phyloP scores from a whole-genome alignment of 768 basidiomycete genomes.

The Hirschioporus abietinus region DNA sequence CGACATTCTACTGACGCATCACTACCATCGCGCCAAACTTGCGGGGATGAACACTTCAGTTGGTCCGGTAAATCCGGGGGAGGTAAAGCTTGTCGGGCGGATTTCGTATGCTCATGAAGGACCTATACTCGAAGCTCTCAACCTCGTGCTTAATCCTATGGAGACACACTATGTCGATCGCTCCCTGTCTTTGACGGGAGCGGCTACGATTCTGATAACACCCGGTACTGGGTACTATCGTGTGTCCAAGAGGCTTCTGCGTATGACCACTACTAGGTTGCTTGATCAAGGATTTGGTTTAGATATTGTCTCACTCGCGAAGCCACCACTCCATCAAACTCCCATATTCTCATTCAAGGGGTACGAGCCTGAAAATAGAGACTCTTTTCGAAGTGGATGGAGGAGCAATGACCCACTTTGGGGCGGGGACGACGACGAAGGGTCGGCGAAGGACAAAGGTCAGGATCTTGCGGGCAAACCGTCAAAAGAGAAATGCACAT shows the following conservation, averaged over 20 bases:
- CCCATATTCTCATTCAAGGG: constrained; percentile 90
- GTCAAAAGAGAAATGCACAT: constrained; percentile 42
- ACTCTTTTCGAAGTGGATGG: constrained; percentile 34
- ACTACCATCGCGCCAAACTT: constrained; percentile 67
- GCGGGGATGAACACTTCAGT: constrained; percentile 23
- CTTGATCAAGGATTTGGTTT: constrained; percentile 90
- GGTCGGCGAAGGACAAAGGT: constrained; percentile 20
- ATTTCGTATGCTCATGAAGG: constrained; percentile 90
- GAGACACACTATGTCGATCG: constrained; percentile 96
- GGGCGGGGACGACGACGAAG: constrained; percentile 55
- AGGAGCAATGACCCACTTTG: constrained; percentile 67
- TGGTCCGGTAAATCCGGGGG: constrained; percentile 21
- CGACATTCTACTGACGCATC: constrained; percentile 86
- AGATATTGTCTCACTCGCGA: constrained; percentile 83
- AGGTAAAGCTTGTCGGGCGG: constrained; percentile 68
- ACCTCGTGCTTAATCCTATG: constrained; percentile 85
- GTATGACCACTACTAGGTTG: constrained; percentile 89
- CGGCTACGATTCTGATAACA: constrained; percentile 78
- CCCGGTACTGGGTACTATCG: constrained; percentile 93
- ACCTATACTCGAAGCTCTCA: constrained; percentile 91
- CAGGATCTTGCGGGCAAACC: constrained; percentile 23
- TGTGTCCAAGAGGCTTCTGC: constrained; percentile 84
- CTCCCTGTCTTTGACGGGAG: constrained; percentile 84
- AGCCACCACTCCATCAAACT: constrained; percentile 88
- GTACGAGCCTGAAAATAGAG: constrained; percentile 52